These are phyloP conservation scores for Stagonosporopsis cucurbitacearum DNA, from an alignment of 2,329 filamentous ascomycete genomes.

Conservation along the genomic window DNA sequence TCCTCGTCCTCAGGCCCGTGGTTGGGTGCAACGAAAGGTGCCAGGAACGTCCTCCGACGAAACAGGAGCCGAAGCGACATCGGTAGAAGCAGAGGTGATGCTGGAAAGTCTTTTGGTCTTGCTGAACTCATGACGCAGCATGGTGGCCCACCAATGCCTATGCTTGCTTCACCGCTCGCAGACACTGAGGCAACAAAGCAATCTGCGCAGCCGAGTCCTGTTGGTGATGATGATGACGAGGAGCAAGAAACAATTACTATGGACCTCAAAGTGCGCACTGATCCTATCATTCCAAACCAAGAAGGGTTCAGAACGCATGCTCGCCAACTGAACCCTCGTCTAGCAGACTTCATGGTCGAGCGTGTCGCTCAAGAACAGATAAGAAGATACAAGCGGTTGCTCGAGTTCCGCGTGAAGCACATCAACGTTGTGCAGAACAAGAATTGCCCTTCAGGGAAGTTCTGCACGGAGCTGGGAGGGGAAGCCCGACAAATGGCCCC, in stretches of 20 bases:
- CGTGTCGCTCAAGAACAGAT: conserved; percentile 83
- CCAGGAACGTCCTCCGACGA: conserved; percentile 56
- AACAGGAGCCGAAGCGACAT: conserved; percentile 66
- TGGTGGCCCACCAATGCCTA: conserved; percentile 65
- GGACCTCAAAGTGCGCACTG: conserved; percentile 67
- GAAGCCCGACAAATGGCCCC: conserved; percentile 66
- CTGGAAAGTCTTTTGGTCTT: conserved; percentile 54
- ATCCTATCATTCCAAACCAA: conserved; percentile 73
- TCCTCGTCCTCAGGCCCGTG: conserved; percentile 45
- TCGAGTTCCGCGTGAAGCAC: conserved; percentile 75
- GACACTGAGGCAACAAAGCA: conserved; percentile 46
- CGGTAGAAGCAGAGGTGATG: conserved; percentile 24
- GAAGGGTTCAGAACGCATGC: conserved; percentile 81
- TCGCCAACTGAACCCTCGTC: conserved; percentile 73
- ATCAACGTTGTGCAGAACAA: conserved; percentile 62
- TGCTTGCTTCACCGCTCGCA: conserved; percentile 56
- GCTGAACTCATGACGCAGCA: conserved; percentile 62
- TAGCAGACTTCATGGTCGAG: conserved; percentile 74
- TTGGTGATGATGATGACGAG: conserved; percentile 50
- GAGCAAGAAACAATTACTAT: conserved; percentile 65
- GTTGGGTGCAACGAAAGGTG: conserved; percentile 30
- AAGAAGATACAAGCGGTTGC: conserved; percentile 77
- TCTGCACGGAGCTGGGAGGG: conserved; percentile 74
- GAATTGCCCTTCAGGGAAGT: conserved; percentile 65
- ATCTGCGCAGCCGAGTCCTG: conserved; percentile 42